phyloP scores from a whole-genome alignment of 495 filamentous ascomycete genomes.

The Bombardia bombarda region DNA sequence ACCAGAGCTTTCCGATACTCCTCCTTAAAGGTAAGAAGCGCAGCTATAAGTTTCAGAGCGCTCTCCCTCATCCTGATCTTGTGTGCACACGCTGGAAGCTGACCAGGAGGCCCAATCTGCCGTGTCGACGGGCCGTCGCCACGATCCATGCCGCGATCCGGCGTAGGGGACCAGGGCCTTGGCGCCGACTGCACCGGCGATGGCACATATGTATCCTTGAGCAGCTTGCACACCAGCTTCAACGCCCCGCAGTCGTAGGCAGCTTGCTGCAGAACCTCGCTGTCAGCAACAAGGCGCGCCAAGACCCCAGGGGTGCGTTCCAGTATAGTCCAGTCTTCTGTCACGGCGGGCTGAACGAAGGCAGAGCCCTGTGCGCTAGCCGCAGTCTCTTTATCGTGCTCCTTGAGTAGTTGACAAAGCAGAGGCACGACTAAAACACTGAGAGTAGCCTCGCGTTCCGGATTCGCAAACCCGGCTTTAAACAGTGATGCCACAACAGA shows the following conservation, averaged over 20 bases:
- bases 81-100: constrained; percentile 58
- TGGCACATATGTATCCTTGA: constrained; percentile 60
- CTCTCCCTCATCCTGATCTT: constrained; percentile 69
- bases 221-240: constrained; percentile 60
- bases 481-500: constrained; percentile 70
- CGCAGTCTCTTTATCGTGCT: constrained; percentile 32
- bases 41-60: constrained; percentile 69
- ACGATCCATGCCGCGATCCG: constrained; percentile 9
- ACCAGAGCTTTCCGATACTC: constrained; percentile 77
- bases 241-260: constrained; percentile 73
- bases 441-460: constrained; percentile 50
- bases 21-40: constrained; percentile 72
- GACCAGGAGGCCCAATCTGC: constrained; percentile 53
- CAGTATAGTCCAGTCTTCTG: constrained; percentile 41
- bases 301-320: constrained; percentile 70
- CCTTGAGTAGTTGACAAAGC: constrained; percentile 61
- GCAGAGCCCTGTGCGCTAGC: constrained; percentile 14
- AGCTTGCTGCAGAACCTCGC: constrained; percentile 66
- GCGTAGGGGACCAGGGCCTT: constrained; percentile 35
- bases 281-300: constrained; percentile 70
- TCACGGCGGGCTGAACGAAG: constrained; percentile 27
- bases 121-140: constrained; percentile 19
- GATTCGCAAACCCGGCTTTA: constrained; percentile 57
- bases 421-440: constrained; percentile 64
- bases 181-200: constrained; percentile 29